Evolutionary conservation across 768 basidiomycete species (phyloP).

Genomic region (Leucocoprinus sp.): DNA sequence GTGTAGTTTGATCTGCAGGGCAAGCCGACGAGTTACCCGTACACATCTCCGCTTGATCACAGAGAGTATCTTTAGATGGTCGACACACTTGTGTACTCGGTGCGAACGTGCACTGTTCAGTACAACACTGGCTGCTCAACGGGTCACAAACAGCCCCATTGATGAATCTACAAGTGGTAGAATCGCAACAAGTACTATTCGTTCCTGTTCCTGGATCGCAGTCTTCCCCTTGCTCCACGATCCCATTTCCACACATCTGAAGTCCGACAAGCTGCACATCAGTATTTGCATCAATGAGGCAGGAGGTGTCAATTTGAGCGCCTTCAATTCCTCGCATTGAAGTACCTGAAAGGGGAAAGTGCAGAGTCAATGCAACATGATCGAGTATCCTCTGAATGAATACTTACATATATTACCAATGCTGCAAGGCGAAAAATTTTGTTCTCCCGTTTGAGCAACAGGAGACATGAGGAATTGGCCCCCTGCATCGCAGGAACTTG

Average conservation of each 20-base stretch:
- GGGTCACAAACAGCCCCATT: conserved; percentile 73
- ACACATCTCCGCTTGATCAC: conserved; percentile 70
- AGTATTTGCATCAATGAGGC: conserved; percentile 53
- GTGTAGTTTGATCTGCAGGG: conserved; percentile 51
- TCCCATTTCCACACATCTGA: conserved; percentile 78
- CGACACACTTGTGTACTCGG: conserved; percentile 63
- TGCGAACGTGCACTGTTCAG: conserved; percentile 58
- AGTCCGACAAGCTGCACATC: conserved; percentile 43
- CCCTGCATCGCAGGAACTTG: conserved; percentile 52
- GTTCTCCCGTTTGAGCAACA: conserved; percentile 55
- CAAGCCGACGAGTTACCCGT: conserved; percentile 68
- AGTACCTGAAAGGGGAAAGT: conserved; percentile 36
- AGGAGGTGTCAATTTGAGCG: conserved; percentile 49
- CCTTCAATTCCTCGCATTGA: conserved; percentile 44
- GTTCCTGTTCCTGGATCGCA: conserved; percentile 72
- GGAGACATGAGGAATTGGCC: conserved; percentile 81
- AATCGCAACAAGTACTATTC: conserved; percentile 65
- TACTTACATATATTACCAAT: conserved; percentile 78
- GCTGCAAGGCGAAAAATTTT: conserved; percentile 67
- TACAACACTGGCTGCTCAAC: conserved; percentile 68
- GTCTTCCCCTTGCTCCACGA: conserved; percentile 76
- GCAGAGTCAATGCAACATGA: background rate
- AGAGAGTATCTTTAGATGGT: conserved; percentile 52
- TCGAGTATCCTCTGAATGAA: conserved; percentile 4
- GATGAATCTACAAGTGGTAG: conserved; percentile 66